These are phyloP conservation scores for Boletus eberwhitei DNA, from an alignment of 768 basidiomycete genomes.

Conservation along the genomic window DNA sequence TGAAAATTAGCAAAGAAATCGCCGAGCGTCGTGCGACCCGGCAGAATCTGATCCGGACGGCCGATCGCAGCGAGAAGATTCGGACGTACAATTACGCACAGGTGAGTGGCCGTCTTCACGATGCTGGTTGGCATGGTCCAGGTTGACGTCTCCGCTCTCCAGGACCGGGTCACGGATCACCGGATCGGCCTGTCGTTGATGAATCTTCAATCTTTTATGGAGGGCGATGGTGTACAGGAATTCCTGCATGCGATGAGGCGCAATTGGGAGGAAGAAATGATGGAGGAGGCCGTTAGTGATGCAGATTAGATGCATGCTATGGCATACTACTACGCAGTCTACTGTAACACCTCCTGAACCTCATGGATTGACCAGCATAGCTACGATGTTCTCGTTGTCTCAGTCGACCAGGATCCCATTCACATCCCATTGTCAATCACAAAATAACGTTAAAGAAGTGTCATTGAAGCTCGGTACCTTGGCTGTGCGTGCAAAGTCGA, in stretches of 20 bases:
- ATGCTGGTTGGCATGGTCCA: too few species aligned
- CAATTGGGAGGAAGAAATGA: constrained; percentile 46
- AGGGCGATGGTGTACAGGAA: constrained; percentile 58
- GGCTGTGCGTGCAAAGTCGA: too few species aligned
- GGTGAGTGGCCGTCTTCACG: constrained; percentile 32
- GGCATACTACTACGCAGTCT: neutral
- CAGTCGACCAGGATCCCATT: too few species aligned
- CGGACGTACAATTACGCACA: constrained; percentile 95
- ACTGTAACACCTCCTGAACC: too few species aligned
- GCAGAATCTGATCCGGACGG: constrained; percentile 70
- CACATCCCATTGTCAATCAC: too few species aligned
- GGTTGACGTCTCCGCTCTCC: neutral
- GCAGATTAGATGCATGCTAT: constrained; percentile 4
- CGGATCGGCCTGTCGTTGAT: constrained; percentile 74
- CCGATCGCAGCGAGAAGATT: constrained; percentile 91
- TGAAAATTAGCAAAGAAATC: constrained; percentile 67
- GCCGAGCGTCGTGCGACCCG: constrained; percentile 67
- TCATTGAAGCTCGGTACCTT: too few species aligned
- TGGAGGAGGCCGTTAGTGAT: constrained; percentile 49
- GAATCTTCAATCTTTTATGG: constrained; percentile 62
- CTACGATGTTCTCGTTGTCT: too few species aligned
- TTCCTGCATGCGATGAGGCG: constrained; percentile 46
- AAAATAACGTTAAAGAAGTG: too few species aligned
- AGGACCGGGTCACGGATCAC: constrained; percentile 95
- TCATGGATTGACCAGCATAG: too few species aligned